phyloP scores from a whole-genome alignment of 2,329 filamentous ascomycete genomes.

The Pestalotiopsis fici region DNA sequence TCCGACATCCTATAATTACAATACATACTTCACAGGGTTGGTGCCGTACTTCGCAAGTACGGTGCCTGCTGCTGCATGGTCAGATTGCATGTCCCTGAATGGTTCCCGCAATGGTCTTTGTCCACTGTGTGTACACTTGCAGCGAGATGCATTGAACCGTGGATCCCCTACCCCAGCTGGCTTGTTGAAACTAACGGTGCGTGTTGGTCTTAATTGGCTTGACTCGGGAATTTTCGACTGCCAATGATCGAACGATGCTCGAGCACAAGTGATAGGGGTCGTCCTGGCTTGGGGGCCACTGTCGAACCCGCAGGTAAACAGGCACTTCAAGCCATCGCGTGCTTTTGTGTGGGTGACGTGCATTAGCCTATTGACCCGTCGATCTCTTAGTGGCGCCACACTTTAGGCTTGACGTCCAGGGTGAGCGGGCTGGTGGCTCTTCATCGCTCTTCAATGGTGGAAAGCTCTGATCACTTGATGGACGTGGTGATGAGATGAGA shows the following conservation, averaged over 20 bases:
- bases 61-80: neutral
- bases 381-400: conserved; percentile 8
- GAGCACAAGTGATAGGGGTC: neutral
- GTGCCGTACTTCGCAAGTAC: neutral
- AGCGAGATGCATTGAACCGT: neutral
- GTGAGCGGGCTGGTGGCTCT: neutral
- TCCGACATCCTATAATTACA: neutral
- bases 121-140: too few relatives aligned
- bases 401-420: neutral
- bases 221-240: conserved; percentile 2
- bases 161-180: neutral
- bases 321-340: neutral
- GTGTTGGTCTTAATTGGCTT: conserved; percentile 4
- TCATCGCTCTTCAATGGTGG: neutral
- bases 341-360: neutral
- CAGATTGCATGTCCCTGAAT: neutral
- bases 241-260: neutral
- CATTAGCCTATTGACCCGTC: conserved; percentile 6
- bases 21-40: too few relatives aligned
- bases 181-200: conserved; percentile 6
- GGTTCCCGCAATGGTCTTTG: neutral
- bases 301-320: too few relatives aligned
- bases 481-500: neutral
- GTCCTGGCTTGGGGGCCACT: neutral
- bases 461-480: neutral